phyloP scores from a whole-genome alignment of 371 early-diverging fungal genomes.

The Mortierella sp. region DNA sequence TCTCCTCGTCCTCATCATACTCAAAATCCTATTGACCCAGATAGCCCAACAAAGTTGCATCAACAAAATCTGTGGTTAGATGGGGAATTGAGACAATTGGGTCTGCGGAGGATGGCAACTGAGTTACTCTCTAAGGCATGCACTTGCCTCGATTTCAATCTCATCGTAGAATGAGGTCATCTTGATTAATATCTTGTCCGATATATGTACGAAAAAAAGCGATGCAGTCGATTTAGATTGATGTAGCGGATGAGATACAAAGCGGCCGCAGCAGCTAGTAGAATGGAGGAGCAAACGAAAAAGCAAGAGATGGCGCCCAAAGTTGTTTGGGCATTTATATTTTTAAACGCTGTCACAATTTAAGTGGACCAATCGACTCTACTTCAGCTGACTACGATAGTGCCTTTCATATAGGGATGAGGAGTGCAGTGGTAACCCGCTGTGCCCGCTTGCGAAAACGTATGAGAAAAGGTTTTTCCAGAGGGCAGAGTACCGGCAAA shows the following conservation, averaged over 20 bases:
- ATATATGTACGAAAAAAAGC: neutral
- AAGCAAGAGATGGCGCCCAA: neutral
- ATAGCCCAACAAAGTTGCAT: too few species aligned
- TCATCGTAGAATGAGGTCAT: constrained; percentile 85
- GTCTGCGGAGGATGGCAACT: neutral
- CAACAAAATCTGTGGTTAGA: too few species aligned
- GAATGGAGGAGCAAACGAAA: neutral
- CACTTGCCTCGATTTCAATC: constrained; percentile 60
- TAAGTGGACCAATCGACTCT: too few species aligned
- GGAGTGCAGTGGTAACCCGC: too few species aligned
- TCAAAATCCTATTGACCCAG: constrained; percentile 93
- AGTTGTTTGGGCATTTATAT: neutral
- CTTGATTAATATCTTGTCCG: neutral
- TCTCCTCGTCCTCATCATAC: constrained; percentile 85
- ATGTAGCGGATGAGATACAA: neutral
- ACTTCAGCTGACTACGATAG: too few species aligned
- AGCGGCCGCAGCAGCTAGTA: neutral
- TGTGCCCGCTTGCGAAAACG: too few species aligned
- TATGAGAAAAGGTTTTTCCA: too few species aligned
- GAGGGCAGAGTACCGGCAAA: too few species aligned
- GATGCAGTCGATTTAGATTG: neutral
- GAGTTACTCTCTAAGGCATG: neutral
- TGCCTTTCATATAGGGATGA: too few species aligned
- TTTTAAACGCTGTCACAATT: too few species aligned
- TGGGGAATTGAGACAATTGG: neutral